These are phyloP conservation scores for Saccharomycopsis sp. DNA, from an alignment of 805 yeast species.

Conservation along the genomic window DNA sequence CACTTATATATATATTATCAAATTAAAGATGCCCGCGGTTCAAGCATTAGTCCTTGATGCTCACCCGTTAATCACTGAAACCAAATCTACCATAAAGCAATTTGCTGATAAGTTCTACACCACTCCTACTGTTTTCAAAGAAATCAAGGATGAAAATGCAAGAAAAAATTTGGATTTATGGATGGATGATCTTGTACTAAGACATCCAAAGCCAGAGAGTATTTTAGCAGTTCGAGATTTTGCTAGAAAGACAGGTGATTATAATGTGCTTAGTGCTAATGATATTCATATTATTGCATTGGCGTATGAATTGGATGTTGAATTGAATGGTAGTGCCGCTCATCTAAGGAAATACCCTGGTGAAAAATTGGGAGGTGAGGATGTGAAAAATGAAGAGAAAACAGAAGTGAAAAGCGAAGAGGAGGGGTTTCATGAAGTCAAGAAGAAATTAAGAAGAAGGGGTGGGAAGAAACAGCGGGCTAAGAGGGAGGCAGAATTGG, in stretches of 20 bases:
- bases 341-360: constrained; percentile 71
- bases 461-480: constrained; percentile 62
- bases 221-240: constrained; percentile 65
- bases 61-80: constrained; percentile 85
- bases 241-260: constrained; percentile 88
- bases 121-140: constrained; percentile 85
- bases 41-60: constrained; percentile 80
- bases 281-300: constrained; percentile 92
- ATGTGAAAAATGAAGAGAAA: constrained; percentile 14
- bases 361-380: constrained; percentile 30
- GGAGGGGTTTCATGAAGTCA: constrained; percentile 19
- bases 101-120: constrained; percentile 72
- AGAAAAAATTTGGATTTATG: constrained; percentile 73
- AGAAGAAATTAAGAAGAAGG: constrained; percentile 46
- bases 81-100: constrained; percentile 64
- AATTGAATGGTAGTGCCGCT: constrained; percentile 53
- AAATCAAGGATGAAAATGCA: constrained; percentile 80
- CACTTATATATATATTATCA: not conserved
- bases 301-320: constrained; percentile 79
- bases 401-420: constrained; percentile 11
- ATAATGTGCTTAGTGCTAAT: constrained; percentile 74
- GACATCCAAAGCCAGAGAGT: constrained; percentile 68
- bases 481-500: constrained; percentile 38
- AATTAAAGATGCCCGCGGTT: constrained; percentile 26
- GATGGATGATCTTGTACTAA: constrained; percentile 61